Conservation (phyloP, 768 basidiomycete species). For the Amanita rimosa region DNA sequence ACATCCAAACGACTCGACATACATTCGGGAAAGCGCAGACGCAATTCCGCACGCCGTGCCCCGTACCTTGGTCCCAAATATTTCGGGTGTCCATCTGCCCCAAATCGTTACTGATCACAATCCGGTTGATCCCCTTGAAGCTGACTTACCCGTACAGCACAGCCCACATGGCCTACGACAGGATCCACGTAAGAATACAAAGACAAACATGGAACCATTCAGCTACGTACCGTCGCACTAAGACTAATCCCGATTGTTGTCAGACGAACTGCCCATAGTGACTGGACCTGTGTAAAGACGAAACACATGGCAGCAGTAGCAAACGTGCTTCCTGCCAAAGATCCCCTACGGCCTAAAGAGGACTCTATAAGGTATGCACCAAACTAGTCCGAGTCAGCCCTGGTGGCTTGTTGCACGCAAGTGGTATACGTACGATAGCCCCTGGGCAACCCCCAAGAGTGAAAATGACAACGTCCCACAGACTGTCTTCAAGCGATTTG, state of each 20-base stretch:
- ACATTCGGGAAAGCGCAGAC: conserved; percentile 79
- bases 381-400: conserved; percentile 30
- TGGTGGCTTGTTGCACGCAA: not conserved
- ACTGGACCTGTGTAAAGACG: conserved; percentile 50
- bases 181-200: not conserved
- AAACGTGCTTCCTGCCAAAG: conserved; percentile 67
- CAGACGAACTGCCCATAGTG: conserved; percentile 45
- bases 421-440: conserved; percentile 48
- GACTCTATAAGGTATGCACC: conserved; percentile 81
- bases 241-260: conserved; percentile 72
- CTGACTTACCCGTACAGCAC: conserved; percentile 54
- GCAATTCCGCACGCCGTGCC: conserved; percentile 87
- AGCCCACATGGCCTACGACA: conserved; percentile 69
- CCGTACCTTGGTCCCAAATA: conserved; percentile 76
- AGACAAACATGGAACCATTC: not conserved
- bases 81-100: conserved; percentile 65
- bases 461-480: conserved; percentile 85
- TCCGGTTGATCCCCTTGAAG: not conserved
- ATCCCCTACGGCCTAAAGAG: conserved; percentile 54
- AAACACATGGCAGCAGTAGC: conserved; percentile 66
- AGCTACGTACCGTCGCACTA: conserved; percentile 48
- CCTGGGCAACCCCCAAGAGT: conserved; percentile 81
- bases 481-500: conserved; percentile 44
- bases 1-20: conserved; percentile 15
- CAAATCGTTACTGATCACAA: not conserved